Evolutionary conservation across 345 rosid species (phyloP).

Genomic region (Rhizophora mangle): DNA sequence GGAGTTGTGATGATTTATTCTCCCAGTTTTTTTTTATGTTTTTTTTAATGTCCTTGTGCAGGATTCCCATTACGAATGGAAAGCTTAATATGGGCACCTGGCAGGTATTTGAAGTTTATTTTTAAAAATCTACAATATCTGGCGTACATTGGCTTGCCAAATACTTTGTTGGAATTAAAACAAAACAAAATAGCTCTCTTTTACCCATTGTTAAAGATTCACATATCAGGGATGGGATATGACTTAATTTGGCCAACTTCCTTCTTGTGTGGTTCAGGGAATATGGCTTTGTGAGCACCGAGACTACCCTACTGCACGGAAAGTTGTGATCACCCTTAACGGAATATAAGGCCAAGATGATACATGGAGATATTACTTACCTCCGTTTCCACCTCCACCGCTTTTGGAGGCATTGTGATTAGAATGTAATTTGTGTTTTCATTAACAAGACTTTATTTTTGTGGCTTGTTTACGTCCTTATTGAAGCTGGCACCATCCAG

Average conservation of each 20-base stretch:
- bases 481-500: too few species aligned
- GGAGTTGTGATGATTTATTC: slow-evolving; percentile 4
- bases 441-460: too few species aligned
- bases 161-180: too few species aligned
- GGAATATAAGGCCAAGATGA: slow-evolving; percentile 41
- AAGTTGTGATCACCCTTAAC: slow-evolving; percentile 79
- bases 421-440: too few species aligned
- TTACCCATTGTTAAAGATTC: too few species aligned
- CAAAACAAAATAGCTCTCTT: too few species aligned
- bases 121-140: neutral
- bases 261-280: slow-evolving; percentile 45
- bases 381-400: neutral
- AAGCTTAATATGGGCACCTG: slow-evolving; percentile 91
- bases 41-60: slow-evolving; percentile 21
- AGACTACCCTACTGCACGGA: slow-evolving; percentile 72
- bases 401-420: too few species aligned
- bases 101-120: slow-evolving; percentile 55
- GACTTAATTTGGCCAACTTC: neutral
- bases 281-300: slow-evolving; percentile 98
- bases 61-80: slow-evolving; percentile 83
- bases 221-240: too few species aligned
- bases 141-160: neutral
- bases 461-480: too few species aligned
- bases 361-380: neutral
- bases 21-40: slow-evolving; percentile 5